Percentiles rank a stretch among this genome's conserved stretches.
phyloP scores from a whole-genome alignment of 139 green algal genomes.

The Picochlorum costavermella region DNA sequence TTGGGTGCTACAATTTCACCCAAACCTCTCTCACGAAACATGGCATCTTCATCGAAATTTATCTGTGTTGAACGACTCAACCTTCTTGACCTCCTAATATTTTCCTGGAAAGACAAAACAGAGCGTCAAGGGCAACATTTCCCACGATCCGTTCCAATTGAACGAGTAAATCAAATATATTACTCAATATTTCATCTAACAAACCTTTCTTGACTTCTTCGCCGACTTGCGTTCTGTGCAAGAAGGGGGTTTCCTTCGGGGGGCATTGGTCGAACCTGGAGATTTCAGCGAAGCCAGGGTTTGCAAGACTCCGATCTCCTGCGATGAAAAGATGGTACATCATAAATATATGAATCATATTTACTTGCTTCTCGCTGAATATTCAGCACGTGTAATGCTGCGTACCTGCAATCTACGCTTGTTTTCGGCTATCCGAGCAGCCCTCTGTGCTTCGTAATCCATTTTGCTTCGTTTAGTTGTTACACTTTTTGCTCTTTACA shows the following conservation, averaged over 20 bases:
- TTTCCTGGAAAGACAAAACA: neutral
- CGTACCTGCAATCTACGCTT: constrained; percentile 36
- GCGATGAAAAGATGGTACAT: neutral
- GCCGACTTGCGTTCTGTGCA: too few relatives aligned
- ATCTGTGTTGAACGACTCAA: neutral
- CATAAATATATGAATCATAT: too few relatives aligned
- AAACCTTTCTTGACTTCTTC: too few relatives aligned
- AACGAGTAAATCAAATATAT: too few relatives aligned
- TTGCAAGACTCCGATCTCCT: constrained; percentile 5
- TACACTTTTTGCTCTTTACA: too few relatives aligned
- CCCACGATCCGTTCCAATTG: too few relatives aligned
- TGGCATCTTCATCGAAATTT: constrained; percentile 18
- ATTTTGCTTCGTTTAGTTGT: constrained; percentile 3
- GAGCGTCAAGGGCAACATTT: too few relatives aligned
- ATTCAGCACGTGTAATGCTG: neutral
- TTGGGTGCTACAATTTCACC: neutral
- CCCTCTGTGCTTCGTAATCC: constrained; percentile 41
- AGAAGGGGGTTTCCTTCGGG: too few relatives aligned
- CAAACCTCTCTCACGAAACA: constrained; percentile 15
- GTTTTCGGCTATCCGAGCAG: constrained; percentile 38
- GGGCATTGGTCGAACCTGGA: too few relatives aligned
- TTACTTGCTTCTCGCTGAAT: too few relatives aligned
- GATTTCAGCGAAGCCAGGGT: neutral
- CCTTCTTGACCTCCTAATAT: neutral
- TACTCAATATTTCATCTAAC: too few relatives aligned